Evolutionary conservation across 1,284 basidiomycete species (phyloP), one percentile per base, ranked within the genome.

Genomic region (Rhodotorula sp.): DNA sequence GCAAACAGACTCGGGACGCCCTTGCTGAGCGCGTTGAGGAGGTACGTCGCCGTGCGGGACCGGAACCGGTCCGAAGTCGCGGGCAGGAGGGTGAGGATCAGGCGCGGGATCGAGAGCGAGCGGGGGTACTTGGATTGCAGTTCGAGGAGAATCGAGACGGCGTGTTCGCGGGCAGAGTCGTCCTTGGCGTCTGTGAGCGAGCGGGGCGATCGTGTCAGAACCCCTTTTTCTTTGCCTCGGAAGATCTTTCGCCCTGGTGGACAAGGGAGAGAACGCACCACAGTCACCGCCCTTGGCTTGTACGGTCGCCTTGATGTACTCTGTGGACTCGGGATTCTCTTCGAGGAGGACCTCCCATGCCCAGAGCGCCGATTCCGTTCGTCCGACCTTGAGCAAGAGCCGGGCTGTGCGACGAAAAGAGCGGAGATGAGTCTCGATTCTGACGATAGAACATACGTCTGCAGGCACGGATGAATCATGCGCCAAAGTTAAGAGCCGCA

Each of bases 1-100:
- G 90, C 88, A 79, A 98, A 99, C 12, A 99, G 84, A 4, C 94
- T 97, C 3, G 96, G 96, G 44, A 99, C 85, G 70, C 95, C 95
- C 77, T 92, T 93, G 67, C 86, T 85, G 22, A 99, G 83, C 14
- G 87, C 90, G 4, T 84, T 83, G 26, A 86, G 80, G 62, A 98
- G 81, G 81, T 99, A 98, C 4, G 85, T 82, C 64, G 85, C 84
- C 4, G 86, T 87, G 26, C 90, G 85, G 33, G 84, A 80, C 62
- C 83, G 84, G 83, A 99, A 98, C 24, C 24, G 54, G 30, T 56
- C 30, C 78, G 26, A 78, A 75, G 80, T 79, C 82, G 87, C 88
- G 24, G 83, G 78, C 0, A 90, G 85, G 55, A 91, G 82, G 8
- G 85, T 84, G 5, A 97, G 84, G 6, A 88, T 86, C 24, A 95